A percentile compares a stretch with the other conserved stretches of the same genome.
phyloP scores from a whole-genome alignment of 2,329 filamentous ascomycete genomes.

The Nectriaceae sp. region DNA sequence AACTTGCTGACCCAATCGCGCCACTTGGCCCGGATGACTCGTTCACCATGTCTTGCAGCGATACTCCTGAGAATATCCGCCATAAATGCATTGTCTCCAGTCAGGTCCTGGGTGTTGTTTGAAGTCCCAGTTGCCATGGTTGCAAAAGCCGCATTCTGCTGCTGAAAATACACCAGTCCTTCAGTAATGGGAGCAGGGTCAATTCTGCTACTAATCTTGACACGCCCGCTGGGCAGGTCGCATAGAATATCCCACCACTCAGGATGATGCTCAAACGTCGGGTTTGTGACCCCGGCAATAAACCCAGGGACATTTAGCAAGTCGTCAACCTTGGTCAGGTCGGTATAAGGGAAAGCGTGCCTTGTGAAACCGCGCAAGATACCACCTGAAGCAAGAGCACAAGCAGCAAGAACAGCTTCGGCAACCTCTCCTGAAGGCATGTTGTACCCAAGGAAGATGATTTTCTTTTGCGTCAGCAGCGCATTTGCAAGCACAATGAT shows the following conservation, averaged over 20 bases:
- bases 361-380: slow-evolving; percentile 92
- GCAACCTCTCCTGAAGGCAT: slow-evolving; percentile 94
- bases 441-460: slow-evolving; percentile 95
- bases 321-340: slow-evolving; percentile 96
- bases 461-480: slow-evolving; percentile 90
- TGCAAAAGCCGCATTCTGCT: slow-evolving; percentile 66
- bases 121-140: slow-evolving; percentile 46
- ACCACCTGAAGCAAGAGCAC: slow-evolving; percentile 88
- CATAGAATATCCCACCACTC: slow-evolving; percentile 99
- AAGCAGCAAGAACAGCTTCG: slow-evolving; percentile 96
- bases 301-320: slow-evolving; percentile 94
- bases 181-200: slow-evolving; percentile 81
- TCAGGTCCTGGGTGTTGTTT: slow-evolving; percentile 63
- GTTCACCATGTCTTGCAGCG: slow-evolving; percentile 81
- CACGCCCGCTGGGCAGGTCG: slow-evolving; percentile 85
- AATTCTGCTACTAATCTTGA: slow-evolving; percentile 91
- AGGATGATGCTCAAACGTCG: slow-evolving; percentile 89
- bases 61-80: slow-evolving; percentile 82
- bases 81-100: slow-evolving; percentile 89
- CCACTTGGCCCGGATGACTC: slow-evolving; percentile 89
- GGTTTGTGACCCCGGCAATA: slow-evolving; percentile 96
- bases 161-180: slow-evolving; percentile 83
- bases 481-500: slow-evolving; percentile 95
- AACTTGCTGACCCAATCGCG: slow-evolving; percentile 94
- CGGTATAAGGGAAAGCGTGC: slow-evolving; percentile 96